Evolutionary conservation across 331 rosid genomes (phyloP).

Genomic region (Stylosanthes scabra): DNA sequence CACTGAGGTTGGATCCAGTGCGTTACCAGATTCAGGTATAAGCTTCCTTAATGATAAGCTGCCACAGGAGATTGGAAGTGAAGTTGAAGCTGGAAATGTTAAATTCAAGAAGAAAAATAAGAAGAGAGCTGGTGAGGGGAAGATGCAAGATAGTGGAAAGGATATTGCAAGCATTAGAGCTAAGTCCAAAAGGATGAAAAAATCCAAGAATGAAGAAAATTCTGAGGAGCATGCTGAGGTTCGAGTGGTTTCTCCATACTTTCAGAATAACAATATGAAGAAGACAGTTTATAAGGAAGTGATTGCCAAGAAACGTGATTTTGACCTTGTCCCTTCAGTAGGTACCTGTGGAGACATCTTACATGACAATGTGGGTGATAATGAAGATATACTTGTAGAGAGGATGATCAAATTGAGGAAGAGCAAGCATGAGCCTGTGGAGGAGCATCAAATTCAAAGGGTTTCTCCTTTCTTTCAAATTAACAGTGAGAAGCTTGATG

Average conservation of each 20-base stretch:
- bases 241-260: slow-evolving; percentile 5
- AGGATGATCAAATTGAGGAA: background rate
- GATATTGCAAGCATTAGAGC: background rate
- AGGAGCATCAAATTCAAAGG: background rate
- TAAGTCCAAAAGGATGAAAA: background rate
- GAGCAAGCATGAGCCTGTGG: background rate
- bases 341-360: background rate
- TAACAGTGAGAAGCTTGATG: background rate
- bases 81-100: background rate
- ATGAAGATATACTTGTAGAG: background rate
- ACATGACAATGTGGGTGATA: background rate
- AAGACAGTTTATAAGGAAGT: background rate
- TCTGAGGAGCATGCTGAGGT: background rate
- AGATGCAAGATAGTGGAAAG: background rate
- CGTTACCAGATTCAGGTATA: background rate
- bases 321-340: background rate
- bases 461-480: slow-evolving; percentile 11
- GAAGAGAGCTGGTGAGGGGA: background rate
- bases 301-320: no score
- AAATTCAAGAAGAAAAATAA: background rate
- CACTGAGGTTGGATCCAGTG: background rate
- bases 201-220: background rate
- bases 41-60: background rate
- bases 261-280: background rate
- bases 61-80: background rate